Conservation (phyloP, 805 yeast genomes). For the Wickerhamomyces canadensis region DNA sequence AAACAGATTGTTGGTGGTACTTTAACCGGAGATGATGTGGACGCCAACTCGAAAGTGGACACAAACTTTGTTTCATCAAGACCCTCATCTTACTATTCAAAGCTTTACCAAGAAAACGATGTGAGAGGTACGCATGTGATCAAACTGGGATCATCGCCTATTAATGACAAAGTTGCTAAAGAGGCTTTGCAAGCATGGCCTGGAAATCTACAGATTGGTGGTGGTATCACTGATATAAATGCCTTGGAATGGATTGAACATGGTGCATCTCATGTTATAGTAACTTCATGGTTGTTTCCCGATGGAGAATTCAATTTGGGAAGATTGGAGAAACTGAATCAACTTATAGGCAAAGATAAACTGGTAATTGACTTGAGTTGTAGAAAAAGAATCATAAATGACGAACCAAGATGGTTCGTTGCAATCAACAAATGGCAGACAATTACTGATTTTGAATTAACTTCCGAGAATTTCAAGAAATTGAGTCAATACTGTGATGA, state of each 20-base stretch:
- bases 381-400: constrained; percentile 35
- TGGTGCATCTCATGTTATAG: constrained; percentile 83
- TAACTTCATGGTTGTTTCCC: constrained; percentile 89
- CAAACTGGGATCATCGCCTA: constrained; percentile 72
- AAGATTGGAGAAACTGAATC: constrained; percentile 46
- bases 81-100: constrained; percentile 71
- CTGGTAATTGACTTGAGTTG: constrained; percentile 92
- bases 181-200: constrained; percentile 79
- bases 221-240: constrained; percentile 77
- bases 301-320: constrained; percentile 43
- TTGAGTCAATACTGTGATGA: constrained; percentile 73
- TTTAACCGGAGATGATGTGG: constrained; percentile 48
- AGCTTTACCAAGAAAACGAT: constrained; percentile 51
- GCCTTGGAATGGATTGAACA: constrained; percentile 71
- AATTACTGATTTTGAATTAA: constrained; percentile 59
- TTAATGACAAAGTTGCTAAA: constrained; percentile 77
- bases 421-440: constrained; percentile 98
- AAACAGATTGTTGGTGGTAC: constrained; percentile 98
- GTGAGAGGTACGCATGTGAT: constrained; percentile 87
- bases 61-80: constrained; percentile 78
- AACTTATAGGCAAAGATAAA: constrained; percentile 54
- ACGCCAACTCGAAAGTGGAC: constrained; percentile 33
- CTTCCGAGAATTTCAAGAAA: constrained; percentile 42
- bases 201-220: constrained; percentile 74
- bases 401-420: constrained; percentile 64